Conservation (phyloP, 768 basidiomycete genomes). For the Leccinellum albellum region DNA sequence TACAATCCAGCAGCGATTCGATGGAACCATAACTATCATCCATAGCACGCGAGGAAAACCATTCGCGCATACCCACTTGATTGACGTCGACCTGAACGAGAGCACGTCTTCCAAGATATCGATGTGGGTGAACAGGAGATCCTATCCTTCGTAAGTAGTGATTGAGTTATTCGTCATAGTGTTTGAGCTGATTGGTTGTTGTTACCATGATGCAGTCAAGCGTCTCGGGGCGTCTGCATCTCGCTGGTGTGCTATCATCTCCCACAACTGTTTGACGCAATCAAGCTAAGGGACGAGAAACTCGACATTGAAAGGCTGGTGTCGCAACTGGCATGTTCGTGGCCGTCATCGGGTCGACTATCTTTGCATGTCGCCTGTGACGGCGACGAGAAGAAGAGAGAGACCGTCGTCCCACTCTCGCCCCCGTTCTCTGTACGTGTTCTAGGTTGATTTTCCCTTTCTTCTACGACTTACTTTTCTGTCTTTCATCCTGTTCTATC, state of each 20-base stretch:
- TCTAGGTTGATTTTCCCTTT: background rate
- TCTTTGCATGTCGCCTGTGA: conserved; percentile 11
- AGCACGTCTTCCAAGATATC: conserved; percentile 25
- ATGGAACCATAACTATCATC: conserved; percentile 19
- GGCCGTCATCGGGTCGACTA: conserved; percentile 37
- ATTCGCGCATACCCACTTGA: conserved; percentile 15
- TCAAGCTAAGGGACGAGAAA: conserved; percentile 12
- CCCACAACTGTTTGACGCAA: conserved; percentile 18
- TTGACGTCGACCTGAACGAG: conserved; percentile 31
- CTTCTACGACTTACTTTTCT: background rate
- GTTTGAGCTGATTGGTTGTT: background rate
- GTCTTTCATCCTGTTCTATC: background rate
- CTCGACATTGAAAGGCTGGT: conserved; percentile 20
- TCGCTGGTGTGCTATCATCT: conserved; percentile 45
- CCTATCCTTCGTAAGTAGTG: conserved; percentile 29
- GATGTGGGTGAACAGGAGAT: conserved; percentile 37
- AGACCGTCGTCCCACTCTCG: conserved; percentile 16
- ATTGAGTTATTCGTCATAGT: background rate
- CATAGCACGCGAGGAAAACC: conserved; percentile 16
- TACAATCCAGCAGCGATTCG: conserved; percentile 7
- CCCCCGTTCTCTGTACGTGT: conserved; percentile 38
- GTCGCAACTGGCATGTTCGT: conserved; percentile 33
- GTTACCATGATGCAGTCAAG: conserved; percentile 23
- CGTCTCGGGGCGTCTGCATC: conserved; percentile 38
- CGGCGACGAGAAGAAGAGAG: conserved; percentile 1